Evolutionary conservation across 768 basidiomycete genomes (phyloP), one percentile per base, ranked within the genome.

Genomic region (Leccinum boreale): DNA sequence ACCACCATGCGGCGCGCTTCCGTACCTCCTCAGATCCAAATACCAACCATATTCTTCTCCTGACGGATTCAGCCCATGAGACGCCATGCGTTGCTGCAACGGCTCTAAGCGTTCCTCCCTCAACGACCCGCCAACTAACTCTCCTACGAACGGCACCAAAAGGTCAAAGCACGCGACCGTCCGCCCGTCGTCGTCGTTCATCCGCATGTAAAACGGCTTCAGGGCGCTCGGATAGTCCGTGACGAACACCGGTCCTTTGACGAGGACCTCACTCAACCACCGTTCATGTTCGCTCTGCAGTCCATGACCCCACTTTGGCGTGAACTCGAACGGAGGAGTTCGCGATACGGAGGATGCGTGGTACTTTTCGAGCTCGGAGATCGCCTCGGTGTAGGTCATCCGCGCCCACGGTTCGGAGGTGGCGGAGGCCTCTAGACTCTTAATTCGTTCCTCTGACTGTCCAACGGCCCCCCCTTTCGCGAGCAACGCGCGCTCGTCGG

Each of bases 151-250:
- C 0, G 96, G 97, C 5, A 98, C 85, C 53, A 99, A 81, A 17
- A 99, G 79, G 69, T 99, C 97, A 66, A 99, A 97, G 74, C 96
- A 98, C n/a, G 88, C 92, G 3, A 92, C 93, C 0, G 92, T 89
- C 59, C 67, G 61, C 46, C 72, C 73, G 42, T 79, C 74, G 55
- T 79, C 74, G 55, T 74, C 76, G 66, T 92, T 92, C 44, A 69
- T 70, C 35, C 91, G 85, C 97, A 98, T 98, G 75, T 99, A 99
- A 77, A 98, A 98, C 8, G 97, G 94, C 73, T 99, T 99, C 60
- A 92, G 71, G 2, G 69, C 52, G 5, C 78, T 73, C 2, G 97
- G 96, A 69, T 98, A 99, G 69, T 96, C 87, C 14, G 86, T 91
- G 54, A 99, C 87, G 70, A 98, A 98, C 2, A 95, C 82, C 2